These are phyloP conservation scores for Micractinium sp. DNA, from an alignment of 139 green algal genomes.

Conservation along the genomic window DNA sequence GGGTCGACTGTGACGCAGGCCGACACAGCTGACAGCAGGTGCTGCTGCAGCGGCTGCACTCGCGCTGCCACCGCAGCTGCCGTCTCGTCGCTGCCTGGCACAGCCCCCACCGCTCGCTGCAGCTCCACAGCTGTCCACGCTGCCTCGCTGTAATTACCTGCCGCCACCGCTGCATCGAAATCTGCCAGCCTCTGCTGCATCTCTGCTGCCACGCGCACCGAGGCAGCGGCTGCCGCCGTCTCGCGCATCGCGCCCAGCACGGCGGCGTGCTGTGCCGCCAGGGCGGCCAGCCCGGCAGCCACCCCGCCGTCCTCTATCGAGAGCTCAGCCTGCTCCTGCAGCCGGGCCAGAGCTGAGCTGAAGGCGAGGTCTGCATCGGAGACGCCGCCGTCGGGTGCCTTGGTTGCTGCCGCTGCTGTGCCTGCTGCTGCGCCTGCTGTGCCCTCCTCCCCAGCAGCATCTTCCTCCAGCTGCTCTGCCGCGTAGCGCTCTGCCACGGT, in stretches of 20 bases:
- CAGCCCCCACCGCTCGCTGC: slow-evolving; percentile 24
- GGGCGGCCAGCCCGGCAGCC: slow-evolving; percentile 14
- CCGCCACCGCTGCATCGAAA: slow-evolving; percentile 40
- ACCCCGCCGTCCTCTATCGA: not conserved
- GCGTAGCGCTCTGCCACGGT: slow-evolving; percentile 12
- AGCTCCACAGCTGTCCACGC: slow-evolving; percentile 32
- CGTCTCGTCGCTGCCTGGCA: slow-evolving; percentile 20
- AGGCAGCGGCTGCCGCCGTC: not conserved
- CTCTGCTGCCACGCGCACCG: slow-evolving; percentile 26
- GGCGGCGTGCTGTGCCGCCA: slow-evolving; percentile 32
- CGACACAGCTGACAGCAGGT: not conserved
- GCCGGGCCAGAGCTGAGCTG: not conserved
- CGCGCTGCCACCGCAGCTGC: slow-evolving; percentile 28
- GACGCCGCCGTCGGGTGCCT: not conserved
- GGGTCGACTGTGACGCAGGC: slow-evolving; percentile 8
- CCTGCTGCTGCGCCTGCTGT: not conserved
- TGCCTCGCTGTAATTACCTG: slow-evolving; percentile 22
- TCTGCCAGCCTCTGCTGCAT: slow-evolving; percentile 50
- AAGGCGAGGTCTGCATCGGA: slow-evolving; percentile 3
- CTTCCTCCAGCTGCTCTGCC: not conserved
- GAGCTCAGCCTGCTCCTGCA: slow-evolving; percentile 7
- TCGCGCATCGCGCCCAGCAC: slow-evolving; percentile 31
- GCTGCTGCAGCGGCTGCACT: slow-evolving; percentile 25
- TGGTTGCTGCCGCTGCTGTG: not conserved
- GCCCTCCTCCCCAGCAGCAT: not conserved